phyloP scores from a whole-genome alignment of 1,139 yeast genomes.

The Hyphopichia pseudoburtonii region DNA sequence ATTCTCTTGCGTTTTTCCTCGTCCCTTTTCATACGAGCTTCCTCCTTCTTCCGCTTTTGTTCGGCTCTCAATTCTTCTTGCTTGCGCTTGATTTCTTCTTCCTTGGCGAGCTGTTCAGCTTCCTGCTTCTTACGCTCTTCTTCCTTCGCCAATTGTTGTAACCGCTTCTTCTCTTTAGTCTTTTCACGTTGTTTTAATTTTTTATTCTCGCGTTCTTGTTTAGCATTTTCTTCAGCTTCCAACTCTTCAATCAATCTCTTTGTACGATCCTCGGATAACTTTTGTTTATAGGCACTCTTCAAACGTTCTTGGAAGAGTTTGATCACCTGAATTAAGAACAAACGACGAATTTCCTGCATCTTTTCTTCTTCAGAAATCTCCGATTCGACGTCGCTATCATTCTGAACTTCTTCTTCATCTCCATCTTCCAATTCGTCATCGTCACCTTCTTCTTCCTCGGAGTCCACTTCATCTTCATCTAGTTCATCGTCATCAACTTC shows the following conservation, averaged over 20 bases:
- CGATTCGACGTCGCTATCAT: slow-evolving; percentile 36
- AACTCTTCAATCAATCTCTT: slow-evolving; percentile 72
- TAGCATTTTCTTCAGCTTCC: slow-evolving; percentile 71
- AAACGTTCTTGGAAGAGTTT: slow-evolving; percentile 71
- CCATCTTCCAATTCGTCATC: slow-evolving; percentile 35
- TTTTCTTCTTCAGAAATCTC: slow-evolving; percentile 64
- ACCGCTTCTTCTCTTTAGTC: slow-evolving; percentile 74
- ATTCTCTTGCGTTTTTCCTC: slow-evolving; percentile 51
- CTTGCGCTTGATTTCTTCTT: slow-evolving; percentile 31
- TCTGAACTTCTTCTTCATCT: slow-evolving; percentile 30
- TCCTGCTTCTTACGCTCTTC: slow-evolving; percentile 66
- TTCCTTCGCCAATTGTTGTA: slow-evolving; percentile 70
- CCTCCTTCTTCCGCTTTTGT: slow-evolving; percentile 48
- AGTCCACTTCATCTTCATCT: slow-evolving; percentile 24
- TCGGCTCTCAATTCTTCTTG: slow-evolving; percentile 44
- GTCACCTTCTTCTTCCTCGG: slow-evolving; percentile 26
- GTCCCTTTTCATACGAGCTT: slow-evolving; percentile 48
- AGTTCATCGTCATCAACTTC: slow-evolving; percentile 24
- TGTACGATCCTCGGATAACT: slow-evolving; percentile 72
- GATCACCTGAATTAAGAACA: slow-evolving; percentile 75
- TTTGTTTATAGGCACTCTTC: slow-evolving; percentile 69
- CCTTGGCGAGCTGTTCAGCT: slow-evolving; percentile 47
- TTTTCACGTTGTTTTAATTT: slow-evolving; percentile 72
- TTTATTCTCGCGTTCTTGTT: slow-evolving; percentile 70
- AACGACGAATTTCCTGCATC: slow-evolving; percentile 71